Conservation (phyloP, 805 yeast species). For the Candida corydali region DNA sequence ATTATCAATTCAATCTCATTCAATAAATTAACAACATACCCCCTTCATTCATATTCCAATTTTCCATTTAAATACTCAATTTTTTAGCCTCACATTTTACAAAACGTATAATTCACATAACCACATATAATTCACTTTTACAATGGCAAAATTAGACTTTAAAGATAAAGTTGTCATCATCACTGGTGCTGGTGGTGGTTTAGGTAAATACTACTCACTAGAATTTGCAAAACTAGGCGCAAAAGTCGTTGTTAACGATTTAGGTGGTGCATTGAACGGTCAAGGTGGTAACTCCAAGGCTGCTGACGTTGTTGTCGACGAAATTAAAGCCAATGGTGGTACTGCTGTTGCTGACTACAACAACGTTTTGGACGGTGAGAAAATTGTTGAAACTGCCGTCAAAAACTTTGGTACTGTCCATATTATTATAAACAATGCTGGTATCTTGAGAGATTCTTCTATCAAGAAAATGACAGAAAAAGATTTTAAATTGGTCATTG, state of each 20-base stretch:
- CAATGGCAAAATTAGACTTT: slow-evolving; percentile 41
- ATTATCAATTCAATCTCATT: too few species aligned
- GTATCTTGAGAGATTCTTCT: slow-evolving; percentile 83
- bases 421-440: slow-evolving; percentile 89
- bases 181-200: slow-evolving; percentile 98
- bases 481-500: slow-evolving; percentile 74
- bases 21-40: too few species aligned
- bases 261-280: slow-evolving; percentile 81
- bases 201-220: slow-evolving; percentile 84
- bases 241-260: slow-evolving; percentile 89
- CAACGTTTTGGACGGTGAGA: slow-evolving; percentile 81
- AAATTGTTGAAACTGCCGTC: slow-evolving; percentile 80
- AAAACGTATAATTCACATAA: too few species aligned
- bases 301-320: slow-evolving; percentile 87
- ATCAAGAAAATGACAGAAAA: slow-evolving; percentile 81
- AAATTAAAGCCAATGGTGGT: slow-evolving; percentile 74
- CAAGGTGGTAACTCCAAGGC: slow-evolving; percentile 65
- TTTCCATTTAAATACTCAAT: too few species aligned
- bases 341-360: slow-evolving; percentile 91
- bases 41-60: too few species aligned
- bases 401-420: slow-evolving; percentile 86
- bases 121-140: too few species aligned
- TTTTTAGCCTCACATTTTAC: too few species aligned
- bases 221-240: slow-evolving; percentile 91
- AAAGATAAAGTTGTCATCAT: slow-evolving; percentile 86